These are phyloP conservation scores for Punica granatum DNA, from an alignment of 345 rosid genomes.

Conservation along the genomic window DNA sequence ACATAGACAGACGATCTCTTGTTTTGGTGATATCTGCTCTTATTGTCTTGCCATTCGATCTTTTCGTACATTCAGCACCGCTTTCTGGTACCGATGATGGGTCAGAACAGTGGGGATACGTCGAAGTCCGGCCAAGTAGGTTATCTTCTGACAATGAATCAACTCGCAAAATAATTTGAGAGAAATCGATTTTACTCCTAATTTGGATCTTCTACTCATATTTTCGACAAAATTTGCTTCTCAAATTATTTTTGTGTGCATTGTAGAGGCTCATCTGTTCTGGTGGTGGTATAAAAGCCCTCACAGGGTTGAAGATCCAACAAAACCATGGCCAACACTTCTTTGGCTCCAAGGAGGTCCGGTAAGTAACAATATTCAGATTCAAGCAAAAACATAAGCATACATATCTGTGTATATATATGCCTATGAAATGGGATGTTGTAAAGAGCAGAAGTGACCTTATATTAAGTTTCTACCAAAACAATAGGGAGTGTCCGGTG, in stretches of 20 bases:
- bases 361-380: constrained; percentile 14
- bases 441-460: too few species aligned
- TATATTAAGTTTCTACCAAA: background rate
- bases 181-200: too few species aligned
- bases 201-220: too few species aligned
- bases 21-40: background rate
- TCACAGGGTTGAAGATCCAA: constrained; percentile 25
- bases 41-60: constrained; percentile 1
- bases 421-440: too few species aligned
- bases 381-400: too few species aligned
- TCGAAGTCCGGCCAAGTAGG: constrained; percentile 34
- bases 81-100: constrained; percentile 24
- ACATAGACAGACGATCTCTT: constrained; percentile 7
- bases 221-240: too few species aligned
- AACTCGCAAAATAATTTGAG: background rate
- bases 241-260: too few species aligned
- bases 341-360: constrained; percentile 44
- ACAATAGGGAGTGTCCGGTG: constrained; percentile 30
- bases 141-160: background rate
- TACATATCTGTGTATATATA: too few species aligned
- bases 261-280: constrained; percentile 31
- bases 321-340: constrained; percentile 33
- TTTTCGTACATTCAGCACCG: background rate
- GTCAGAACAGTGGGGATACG: constrained; percentile 39
- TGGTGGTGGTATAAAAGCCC: constrained; percentile 41